Evolutionary conservation across 192 early-diverging fungal species (phyloP), one percentile per base, ranked within the genome.

Genomic region (Coemansia sp.): DNA sequence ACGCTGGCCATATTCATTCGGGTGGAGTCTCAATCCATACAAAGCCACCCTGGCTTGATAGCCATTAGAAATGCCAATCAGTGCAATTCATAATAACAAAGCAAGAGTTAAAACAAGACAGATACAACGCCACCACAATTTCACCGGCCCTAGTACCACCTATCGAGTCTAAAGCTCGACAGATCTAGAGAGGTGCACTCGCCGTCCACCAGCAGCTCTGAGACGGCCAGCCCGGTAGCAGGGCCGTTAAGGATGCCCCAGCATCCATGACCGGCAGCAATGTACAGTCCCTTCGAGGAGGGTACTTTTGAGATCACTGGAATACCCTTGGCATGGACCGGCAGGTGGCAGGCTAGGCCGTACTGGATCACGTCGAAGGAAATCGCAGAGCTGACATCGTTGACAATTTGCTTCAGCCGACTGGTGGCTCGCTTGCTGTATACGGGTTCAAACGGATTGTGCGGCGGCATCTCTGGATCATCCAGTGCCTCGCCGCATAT

Each of bases 171-270:
- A 60, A 77, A 77, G 47, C 66, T 67, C 18, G 64, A 58, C 61
- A 79, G 49, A 31, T 79, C 65, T 4, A 79, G 62, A 6, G 69
- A 61, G 4, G 62, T 45, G 38, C 54, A 68, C 31, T 65, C 38
- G 40, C 65, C 76, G 42, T 72, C 62, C 23, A 73, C 16, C 54
- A 79, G 49, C 19, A 79, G 59, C 62, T 79, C 76, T 5, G 76
- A 71, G 3, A 79, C 52, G 4, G 76, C 65, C 23, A 79, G 47
- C 9, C 76, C 76, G 0, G 76, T 79, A 2, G 76, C 76, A 8
- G 76, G 76, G 3, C 76, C 76, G 33, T 79, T 79, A 28, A 79
- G 60, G 22, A 79, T 79, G 28, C 76, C 76, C 76, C 76, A 79
- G 62, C 76, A 79, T 14, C 76, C 70, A 33, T 79, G 76, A 1